Evolutionary conservation across 176 grass and related monocot genomes (phyloP).

Genomic region (Oryza australiensis): DNA sequence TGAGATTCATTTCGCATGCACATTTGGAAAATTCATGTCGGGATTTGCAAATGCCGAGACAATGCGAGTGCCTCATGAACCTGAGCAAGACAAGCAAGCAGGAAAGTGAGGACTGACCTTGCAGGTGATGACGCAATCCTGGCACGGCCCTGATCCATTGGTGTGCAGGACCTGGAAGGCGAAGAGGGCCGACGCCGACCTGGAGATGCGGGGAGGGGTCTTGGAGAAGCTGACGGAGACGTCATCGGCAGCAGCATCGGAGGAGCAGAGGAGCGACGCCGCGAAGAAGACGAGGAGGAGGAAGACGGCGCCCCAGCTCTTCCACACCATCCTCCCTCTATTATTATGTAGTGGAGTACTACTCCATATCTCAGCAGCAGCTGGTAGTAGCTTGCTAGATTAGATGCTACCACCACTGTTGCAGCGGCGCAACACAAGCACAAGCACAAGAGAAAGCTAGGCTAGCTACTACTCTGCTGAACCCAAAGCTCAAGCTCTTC

Average conservation of each 20-base stretch:
- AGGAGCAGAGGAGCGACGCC: not conserved
- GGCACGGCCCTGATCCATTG: conserved; percentile 42
- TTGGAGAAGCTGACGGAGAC: conserved; percentile 43
- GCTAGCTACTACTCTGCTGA: too few relatives aligned
- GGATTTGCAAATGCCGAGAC: too few relatives aligned
- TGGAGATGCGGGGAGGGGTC: conserved; percentile 53
- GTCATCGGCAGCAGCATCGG: conserved; percentile 10
- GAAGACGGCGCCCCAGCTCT: conserved; percentile 12
- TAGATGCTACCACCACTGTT: not conserved
- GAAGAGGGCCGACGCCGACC: conserved; percentile 55
- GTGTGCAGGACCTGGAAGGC: conserved; percentile 52
- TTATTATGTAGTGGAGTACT: too few relatives aligned
- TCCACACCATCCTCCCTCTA: conserved; percentile 24
- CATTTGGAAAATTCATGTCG: not conserved
- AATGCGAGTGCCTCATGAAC: not conserved
- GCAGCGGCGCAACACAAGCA: too few relatives aligned
- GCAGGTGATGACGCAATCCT: conserved; percentile 62
- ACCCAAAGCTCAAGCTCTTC: not conserved
- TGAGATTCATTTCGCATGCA: not conserved
- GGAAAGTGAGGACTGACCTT: conserved; percentile 43
- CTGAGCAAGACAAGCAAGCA: not conserved
- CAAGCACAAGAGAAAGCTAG: not conserved
- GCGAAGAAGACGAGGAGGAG: not conserved
- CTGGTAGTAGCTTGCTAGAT: not conserved
- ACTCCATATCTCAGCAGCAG: not conserved